Evolutionary conservation across 2,329 filamentous ascomycete genomes (phyloP).

Genomic region (Paraphaeosphaeria sporulosa): DNA sequence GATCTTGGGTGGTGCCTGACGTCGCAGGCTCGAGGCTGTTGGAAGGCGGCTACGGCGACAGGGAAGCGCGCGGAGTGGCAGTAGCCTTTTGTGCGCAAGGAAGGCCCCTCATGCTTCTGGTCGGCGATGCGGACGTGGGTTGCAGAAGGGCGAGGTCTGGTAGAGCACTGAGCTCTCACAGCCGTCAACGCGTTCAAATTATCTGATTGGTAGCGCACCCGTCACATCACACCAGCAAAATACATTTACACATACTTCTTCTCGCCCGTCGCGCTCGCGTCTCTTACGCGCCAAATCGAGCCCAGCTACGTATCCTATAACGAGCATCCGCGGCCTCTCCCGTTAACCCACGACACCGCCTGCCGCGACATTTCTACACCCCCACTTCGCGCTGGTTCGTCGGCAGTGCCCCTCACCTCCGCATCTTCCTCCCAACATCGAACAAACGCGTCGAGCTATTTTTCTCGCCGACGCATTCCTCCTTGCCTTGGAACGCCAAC

Average conservation of each 20-base stretch:
- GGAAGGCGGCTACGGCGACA: background rate
- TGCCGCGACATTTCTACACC: constrained; percentile 6
- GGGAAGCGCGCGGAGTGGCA: background rate
- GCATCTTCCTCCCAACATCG: constrained; percentile 8
- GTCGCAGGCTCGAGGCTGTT: background rate
- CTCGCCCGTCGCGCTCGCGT: background rate
- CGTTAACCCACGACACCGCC: background rate
- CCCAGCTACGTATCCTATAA: background rate
- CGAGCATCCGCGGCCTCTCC: background rate
- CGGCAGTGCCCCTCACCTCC: constrained; percentile 14
- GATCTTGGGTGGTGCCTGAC: background rate
- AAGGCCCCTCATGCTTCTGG: background rate
- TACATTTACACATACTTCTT: background rate
- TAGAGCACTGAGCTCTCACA: background rate
- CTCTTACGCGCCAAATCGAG: background rate
- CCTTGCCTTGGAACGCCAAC: constrained; percentile 6
- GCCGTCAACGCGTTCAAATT: constrained; percentile 12
- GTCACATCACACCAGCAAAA: constrained; percentile 4
- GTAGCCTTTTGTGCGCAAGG: background rate
- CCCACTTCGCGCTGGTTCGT: constrained; percentile 9
- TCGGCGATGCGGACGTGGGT: too few species aligned
- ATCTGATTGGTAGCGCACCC: constrained; percentile 8
- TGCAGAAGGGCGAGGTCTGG: constrained; percentile 2
- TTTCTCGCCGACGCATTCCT: constrained; percentile 9
- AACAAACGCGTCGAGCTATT: constrained; percentile 19